These are phyloP conservation scores for Auricularia sp. DNA, from an alignment of 768 basidiomycete species.

Conservation along the genomic window DNA sequence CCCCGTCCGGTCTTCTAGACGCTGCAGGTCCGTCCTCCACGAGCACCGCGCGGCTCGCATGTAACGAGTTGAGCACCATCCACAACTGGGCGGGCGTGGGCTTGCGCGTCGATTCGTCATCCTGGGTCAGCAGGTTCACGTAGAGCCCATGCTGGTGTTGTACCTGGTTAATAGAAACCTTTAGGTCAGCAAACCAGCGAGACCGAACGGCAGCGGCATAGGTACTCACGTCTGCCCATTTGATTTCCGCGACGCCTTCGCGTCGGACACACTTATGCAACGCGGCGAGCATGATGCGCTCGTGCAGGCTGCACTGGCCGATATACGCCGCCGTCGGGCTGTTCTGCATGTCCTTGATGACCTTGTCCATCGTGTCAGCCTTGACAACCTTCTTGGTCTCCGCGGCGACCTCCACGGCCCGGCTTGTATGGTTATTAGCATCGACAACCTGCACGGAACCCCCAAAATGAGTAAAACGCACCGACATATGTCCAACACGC, in stretches of 20 bases:
- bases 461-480: conserved; percentile 22
- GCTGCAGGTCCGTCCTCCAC: conserved; percentile 49
- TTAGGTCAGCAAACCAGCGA: neutral
- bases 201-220: neutral
- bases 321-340: conserved; percentile 83
- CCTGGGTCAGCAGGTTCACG: conserved; percentile 48
- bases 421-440: conserved; percentile 30
- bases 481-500: conserved; percentile 90
- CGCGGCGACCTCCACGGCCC: conserved; percentile 74
- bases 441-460: no score
- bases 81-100: conserved; percentile 55
- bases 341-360: conserved; percentile 80
- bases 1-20: conserved; percentile 46
- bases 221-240: conserved; percentile 63
- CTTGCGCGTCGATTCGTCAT: conserved; percentile 45
- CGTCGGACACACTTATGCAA: conserved; percentile 72
- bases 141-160: conserved; percentile 73
- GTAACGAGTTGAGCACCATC: conserved; percentile 64
- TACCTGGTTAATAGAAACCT: neutral
- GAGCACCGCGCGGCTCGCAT: conserved; percentile 67
- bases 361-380: conserved; percentile 54
- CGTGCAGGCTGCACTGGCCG: conserved; percentile 75
- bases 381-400: conserved; percentile 24
- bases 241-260: conserved; percentile 80
- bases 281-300: conserved; percentile 78